These are phyloP conservation scores for Striga hermonthica DNA, from an alignment of 305 asterid species.

Conservation along the genomic window DNA sequence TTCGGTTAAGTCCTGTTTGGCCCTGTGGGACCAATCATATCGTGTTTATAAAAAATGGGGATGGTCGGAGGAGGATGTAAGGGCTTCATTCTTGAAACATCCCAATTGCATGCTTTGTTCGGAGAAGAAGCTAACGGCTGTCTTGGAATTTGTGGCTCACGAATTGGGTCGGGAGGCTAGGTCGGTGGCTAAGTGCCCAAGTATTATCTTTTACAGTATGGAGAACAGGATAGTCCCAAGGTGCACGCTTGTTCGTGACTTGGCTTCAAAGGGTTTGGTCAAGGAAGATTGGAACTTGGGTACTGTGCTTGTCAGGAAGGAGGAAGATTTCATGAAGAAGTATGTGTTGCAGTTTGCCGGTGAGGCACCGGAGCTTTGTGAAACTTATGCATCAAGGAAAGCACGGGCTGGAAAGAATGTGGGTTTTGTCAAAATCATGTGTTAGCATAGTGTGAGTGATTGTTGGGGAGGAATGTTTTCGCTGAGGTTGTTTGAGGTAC, in stretches of 20 bases:
- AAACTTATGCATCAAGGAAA: conserved; percentile 24
- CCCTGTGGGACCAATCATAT: conserved; percentile 20
- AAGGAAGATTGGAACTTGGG: conserved; percentile 27
- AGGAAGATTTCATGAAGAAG: conserved; percentile 31
- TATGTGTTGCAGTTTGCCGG: conserved; percentile 29
- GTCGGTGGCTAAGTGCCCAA: conserved; percentile 28
- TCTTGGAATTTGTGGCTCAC: conserved; percentile 37
- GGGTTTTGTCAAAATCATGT: no score
- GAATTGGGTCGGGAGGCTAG: conserved; percentile 36
- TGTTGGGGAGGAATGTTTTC: no score
- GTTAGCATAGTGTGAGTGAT: no score
- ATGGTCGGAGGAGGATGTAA: conserved; percentile 39
- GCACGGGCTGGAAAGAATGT: neutral
- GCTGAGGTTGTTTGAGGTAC: no score
- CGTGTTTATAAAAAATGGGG: conserved; percentile 37
- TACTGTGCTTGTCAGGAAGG: conserved; percentile 10
- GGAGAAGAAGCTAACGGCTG: conserved; percentile 30
- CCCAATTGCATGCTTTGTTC: conserved; percentile 40
- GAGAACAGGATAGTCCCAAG: conserved; percentile 42
- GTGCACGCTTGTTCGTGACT: conserved; percentile 33
- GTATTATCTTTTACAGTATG: conserved; percentile 30
- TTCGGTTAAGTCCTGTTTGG: conserved; percentile 11
- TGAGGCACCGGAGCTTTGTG: conserved; percentile 32
- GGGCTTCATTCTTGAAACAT: conserved; percentile 30
- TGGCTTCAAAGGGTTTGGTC: conserved; percentile 35